Conservation (phyloP, 2,329 filamentous ascomycete species). For the Lecanicillium sp. region DNA sequence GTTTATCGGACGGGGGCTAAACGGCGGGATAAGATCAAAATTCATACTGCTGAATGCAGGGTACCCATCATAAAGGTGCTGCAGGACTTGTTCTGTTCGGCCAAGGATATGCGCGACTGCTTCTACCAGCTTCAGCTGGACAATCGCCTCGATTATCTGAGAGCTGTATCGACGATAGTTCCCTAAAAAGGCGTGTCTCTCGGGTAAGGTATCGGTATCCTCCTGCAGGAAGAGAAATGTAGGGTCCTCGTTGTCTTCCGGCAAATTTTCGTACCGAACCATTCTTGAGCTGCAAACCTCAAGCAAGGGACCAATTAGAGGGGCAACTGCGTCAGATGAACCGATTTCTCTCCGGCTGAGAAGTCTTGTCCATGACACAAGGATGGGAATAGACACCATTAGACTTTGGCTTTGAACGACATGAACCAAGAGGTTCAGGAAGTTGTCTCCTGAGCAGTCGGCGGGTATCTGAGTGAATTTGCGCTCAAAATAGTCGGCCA, state of each 20-base stretch:
- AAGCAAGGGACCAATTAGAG: constrained; percentile 66
- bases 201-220: constrained; percentile 90
- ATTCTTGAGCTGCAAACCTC: constrained; percentile 78
- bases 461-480: constrained; percentile 60
- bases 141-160: constrained; percentile 79
- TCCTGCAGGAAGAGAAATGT: constrained; percentile 79
- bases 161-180: constrained; percentile 92
- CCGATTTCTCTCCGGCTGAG: constrained; percentile 65
- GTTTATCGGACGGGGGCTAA: neutral
- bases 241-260: constrained; percentile 72
- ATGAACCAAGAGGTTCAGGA: constrained; percentile 71
- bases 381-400: constrained; percentile 84
- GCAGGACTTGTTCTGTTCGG: constrained; percentile 65
- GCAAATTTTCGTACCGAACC: constrained; percentile 79
- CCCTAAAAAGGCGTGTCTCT: constrained; percentile 88
- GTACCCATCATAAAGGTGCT: constrained; percentile 65
- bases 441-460: constrained; percentile 59
- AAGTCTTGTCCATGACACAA: constrained; percentile 84
- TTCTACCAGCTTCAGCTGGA: constrained; percentile 72
- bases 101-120: constrained; percentile 82
- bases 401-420: constrained; percentile 82
- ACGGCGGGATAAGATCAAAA: neutral
- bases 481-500: constrained; percentile 77
- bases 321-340: constrained; percentile 50
- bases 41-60: constrained; percentile 57